Conservation (phyloP, 768 basidiomycete species). For the Clitopilus hobsonii region DNA sequence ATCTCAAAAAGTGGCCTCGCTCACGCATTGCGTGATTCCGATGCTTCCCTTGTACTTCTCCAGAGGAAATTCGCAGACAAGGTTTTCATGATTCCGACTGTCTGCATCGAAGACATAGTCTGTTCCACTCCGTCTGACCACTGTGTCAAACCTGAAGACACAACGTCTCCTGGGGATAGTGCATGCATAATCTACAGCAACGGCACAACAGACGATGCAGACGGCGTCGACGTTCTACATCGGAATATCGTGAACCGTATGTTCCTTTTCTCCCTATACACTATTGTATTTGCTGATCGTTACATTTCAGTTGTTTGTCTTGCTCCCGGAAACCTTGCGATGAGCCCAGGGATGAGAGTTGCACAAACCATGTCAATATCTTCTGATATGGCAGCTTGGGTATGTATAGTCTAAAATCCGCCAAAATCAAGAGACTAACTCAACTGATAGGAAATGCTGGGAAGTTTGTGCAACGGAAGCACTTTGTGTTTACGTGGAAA, state of each 20-base stretch:
- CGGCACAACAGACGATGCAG: constrained; percentile 54
- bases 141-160: constrained; percentile 32
- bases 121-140: constrained; percentile 19
- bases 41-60: constrained; percentile 34
- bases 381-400: constrained; percentile 48
- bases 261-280: constrained; percentile 25
- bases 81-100: constrained; percentile 21
- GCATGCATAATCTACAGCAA: constrained; percentile 59
- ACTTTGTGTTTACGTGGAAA: constrained; percentile 50
- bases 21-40: constrained; percentile 44
- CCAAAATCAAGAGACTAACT: constrained; percentile 32
- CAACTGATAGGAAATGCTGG: constrained; percentile 44
- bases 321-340: constrained; percentile 51
- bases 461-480: constrained; percentile 44
- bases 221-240: constrained; percentile 55
- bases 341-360: constrained; percentile 48
- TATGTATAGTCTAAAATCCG: constrained; percentile 30
- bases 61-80: constrained; percentile 35
- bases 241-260: constrained; percentile 51
- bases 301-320: constrained; percentile 26
- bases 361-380: constrained; percentile 58
- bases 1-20: constrained; percentile 47
- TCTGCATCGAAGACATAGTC: constrained; percentile 26
- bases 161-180: constrained; percentile 32
- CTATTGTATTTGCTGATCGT: background rate